Conservation (phyloP, 495 filamentous ascomycete genomes). For the Penicillium dipodomyicola region DNA sequence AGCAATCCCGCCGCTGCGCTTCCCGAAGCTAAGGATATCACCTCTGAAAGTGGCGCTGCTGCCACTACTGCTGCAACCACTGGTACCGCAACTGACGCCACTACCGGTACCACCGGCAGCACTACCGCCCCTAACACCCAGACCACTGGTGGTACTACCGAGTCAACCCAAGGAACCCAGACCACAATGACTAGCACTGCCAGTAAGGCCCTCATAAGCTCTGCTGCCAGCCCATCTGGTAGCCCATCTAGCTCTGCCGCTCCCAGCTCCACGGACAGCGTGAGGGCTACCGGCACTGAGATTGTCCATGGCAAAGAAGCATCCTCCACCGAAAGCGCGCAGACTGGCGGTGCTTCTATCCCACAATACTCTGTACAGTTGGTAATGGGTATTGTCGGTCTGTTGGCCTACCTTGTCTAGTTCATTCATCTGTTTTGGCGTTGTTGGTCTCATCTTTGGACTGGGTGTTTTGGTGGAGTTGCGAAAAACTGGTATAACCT, state of each 20-base stretch:
- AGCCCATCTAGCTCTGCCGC: conserved; percentile 20
- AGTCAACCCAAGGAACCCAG: neutral
- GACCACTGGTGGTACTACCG: neutral
- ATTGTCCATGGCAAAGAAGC: conserved; percentile 15
- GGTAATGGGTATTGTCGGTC: conserved; percentile 15
- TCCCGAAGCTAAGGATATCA: conserved; percentile 15
- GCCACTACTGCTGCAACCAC: conserved; percentile 12
- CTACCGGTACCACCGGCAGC: neutral
- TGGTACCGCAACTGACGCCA: neutral
- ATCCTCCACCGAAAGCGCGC: conserved; percentile 13
- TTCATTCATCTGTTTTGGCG: neutral
- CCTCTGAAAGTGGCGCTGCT: conserved; percentile 12
- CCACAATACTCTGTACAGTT: conserved; percentile 17
- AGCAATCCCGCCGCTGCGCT: conserved; percentile 23
- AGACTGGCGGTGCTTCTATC: conserved; percentile 21
- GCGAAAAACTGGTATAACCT: conserved; percentile 3
- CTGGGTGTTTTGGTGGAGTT: conserved; percentile 2
- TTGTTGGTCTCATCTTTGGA: neutral
- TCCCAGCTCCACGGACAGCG: conserved; percentile 5
- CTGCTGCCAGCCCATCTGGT: conserved; percentile 5
- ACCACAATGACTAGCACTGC: conserved; percentile 4
- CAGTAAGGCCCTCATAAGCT: conserved; percentile 27
- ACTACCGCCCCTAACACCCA: conserved; percentile 3
- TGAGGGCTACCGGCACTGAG: conserved; percentile 12
- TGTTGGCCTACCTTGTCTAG: conserved; percentile 21